Evolutionary conservation across 2,329 filamentous ascomycete species (phyloP), one percentile per base, ranked within the genome.

Genomic region (Aspergillus candidus): DNA sequence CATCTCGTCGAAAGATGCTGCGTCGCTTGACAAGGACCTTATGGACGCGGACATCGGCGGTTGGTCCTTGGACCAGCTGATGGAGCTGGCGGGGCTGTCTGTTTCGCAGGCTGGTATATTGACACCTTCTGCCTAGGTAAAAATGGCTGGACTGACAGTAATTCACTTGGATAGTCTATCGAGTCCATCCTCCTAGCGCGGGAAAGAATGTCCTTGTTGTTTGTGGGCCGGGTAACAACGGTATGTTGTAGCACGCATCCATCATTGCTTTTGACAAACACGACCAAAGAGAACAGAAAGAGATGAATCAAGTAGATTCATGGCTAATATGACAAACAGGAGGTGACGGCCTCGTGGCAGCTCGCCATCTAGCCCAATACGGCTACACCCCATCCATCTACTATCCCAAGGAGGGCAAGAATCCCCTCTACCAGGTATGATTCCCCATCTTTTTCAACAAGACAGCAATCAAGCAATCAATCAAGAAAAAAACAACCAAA

Each of bases 1-100:
- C 18, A 78, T 98, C 18, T 84, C 84, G 8, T 84, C 91, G 34
- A 89, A 93, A 69, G 87, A 88, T 52, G 93, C 93, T 0, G 84
- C 87, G 0, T 86, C 88, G 38, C 78, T 98, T 13, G 93, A 98
- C 64, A 83, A 87, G 66, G 91, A 98, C 63, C 82, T 98, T 50
- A 97, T 98, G 90, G 79, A 27, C 8, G 22, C 22, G 22, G 22
- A 80, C 10, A 80, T 83, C 1, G 80, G 80, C 32, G 89, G 86
- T 7, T 98, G 95, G 70, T 94, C 88, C 10, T 79, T 98, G 43
- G 93, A 97, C 62, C 93, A 98, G 68, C 74, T 98, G 38, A 97
- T 98, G 93, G 93, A 97, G 64, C 73, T 98, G 6, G 93, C 93
- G 35, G 93, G 93, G 0, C 76, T 98, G 0, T 90, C 89, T 1